These are phyloP conservation scores for Diospyros lotus DNA, from an alignment of 148 eudicot species.

Conservation along the genomic window DNA sequence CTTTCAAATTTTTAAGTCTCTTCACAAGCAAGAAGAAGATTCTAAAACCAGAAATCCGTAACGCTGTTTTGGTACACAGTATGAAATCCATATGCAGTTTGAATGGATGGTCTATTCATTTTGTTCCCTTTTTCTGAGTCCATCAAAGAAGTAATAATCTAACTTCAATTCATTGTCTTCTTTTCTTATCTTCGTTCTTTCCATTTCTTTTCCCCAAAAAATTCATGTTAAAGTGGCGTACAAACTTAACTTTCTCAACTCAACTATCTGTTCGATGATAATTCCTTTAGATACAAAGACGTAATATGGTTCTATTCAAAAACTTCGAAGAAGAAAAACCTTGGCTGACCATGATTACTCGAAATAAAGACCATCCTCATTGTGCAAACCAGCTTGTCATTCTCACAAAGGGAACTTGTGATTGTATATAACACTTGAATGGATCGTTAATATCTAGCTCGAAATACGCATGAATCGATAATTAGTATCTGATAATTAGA, in stretches of 20 bases:
- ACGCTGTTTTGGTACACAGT: too few relatives aligned
- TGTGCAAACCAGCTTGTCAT: neutral
- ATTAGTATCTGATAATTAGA: neutral
- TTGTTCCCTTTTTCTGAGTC: too few relatives aligned
- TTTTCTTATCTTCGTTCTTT: too few relatives aligned
- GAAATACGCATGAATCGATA: neutral
- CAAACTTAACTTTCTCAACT: neutral
- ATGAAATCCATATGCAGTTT: too few relatives aligned
- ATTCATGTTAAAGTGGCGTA: neutral
- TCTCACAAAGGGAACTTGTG: too few relatives aligned
- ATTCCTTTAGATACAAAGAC: neutral
- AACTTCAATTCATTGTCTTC: too few relatives aligned
- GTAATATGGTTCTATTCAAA: neutral
- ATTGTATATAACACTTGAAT: neutral
- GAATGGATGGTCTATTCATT: too few relatives aligned
- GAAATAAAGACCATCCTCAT: neutral
- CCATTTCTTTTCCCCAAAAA: too few relatives aligned
- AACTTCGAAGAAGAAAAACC: neutral
- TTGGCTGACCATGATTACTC: too few relatives aligned
- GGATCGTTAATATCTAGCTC: neutral
- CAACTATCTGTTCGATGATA: neutral
- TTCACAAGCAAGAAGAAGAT: neutral
- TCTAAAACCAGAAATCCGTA: neutral
- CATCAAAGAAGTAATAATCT: too few relatives aligned
- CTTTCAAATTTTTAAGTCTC: neutral